Evolutionary conservation across 2,329 filamentous ascomycete genomes (phyloP).

Genomic region (Ascochyta lentis): DNA sequence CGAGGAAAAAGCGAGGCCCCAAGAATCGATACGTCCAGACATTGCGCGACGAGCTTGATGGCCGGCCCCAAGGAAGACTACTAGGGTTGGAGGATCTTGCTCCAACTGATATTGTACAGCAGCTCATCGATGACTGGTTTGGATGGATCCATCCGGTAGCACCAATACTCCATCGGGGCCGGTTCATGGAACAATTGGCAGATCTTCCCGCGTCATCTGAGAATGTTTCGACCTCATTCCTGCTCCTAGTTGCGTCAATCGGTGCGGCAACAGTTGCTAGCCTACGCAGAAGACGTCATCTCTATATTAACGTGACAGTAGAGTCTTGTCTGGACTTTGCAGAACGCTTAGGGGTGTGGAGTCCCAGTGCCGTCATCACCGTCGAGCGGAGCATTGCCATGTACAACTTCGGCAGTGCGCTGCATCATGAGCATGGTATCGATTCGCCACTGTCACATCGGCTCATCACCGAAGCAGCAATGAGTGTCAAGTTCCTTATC

Average conservation of each 20-base stretch:
- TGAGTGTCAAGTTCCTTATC: conserved; percentile 24
- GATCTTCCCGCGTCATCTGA: neutral
- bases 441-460: conserved; percentile 23
- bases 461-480: conserved; percentile 17
- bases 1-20: conserved; percentile 28
- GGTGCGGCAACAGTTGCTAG: conserved; percentile 29
- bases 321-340: conserved; percentile 23
- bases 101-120: conserved; percentile 12
- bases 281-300: conserved; percentile 21
- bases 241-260: conserved; percentile 23
- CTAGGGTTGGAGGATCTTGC: conserved; percentile 16
- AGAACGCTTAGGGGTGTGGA: conserved; percentile 22
- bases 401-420: conserved; percentile 28
- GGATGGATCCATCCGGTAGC: conserved; percentile 30
- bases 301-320: conserved; percentile 23
- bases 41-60: conserved; percentile 11
- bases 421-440: conserved; percentile 22
- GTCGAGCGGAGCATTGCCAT: conserved; percentile 22
- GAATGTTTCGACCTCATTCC: conserved; percentile 4
- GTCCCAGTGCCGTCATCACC: conserved; percentile 14
- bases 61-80: neutral
- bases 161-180: conserved; percentile 20
- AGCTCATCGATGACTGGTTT: conserved; percentile 29
- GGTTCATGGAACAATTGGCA: conserved; percentile 12
- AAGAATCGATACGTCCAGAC: conserved; percentile 27